Evolutionary conservation across 495 filamentous ascomycete genomes (phyloP), one percentile per base, ranked within the genome.

Genomic region (Aspergillus ostianus): DNA sequence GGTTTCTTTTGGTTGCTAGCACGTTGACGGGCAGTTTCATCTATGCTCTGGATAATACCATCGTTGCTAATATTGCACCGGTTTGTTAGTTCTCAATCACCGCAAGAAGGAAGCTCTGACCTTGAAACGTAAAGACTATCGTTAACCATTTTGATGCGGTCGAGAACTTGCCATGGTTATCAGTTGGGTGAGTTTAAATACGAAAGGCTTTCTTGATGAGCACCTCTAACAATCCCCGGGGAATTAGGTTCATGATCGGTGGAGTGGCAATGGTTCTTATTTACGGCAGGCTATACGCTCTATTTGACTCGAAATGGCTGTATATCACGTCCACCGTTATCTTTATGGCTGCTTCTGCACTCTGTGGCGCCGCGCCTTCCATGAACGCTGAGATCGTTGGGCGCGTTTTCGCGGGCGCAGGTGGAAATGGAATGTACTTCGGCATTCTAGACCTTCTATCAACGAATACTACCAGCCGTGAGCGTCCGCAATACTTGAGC

Each of bases 401-500:
- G 0, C 68, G 82, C 6, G 80, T 75, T 4, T 57, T 68, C 27
- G 62, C 64, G 47, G 71, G 71, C 15, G 57, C 72, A 19, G 75
- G 79, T 3, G 84, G 84, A 1, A 68, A 67, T 1, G 82, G 81
- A 1, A 80, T 85, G 68, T 87, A 85, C 58, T 57, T 80, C 4
- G 80, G 81, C n/a, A 58, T 68, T 5, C 70, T 84, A 64, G 79
- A 69, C 6, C 65, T 77, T 6, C 29, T 85, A 12, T 72, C 80
- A 0, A 62, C 70, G 21, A 72, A 71, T 17, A 84, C 81, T 0
- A 72, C 72, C 0, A 66, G 68, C 5, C 55, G 64, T 13, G 81
- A 85, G 63, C 73, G 82, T 0, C 74, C 73, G 0, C 64, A 65
- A 9, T 85, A 83, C 55, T 64, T 85, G n/a, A 73, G 72, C 48